Evolutionary conservation across 129 eudicot species (phyloP).

Genomic region (Solidago caesia): DNA sequence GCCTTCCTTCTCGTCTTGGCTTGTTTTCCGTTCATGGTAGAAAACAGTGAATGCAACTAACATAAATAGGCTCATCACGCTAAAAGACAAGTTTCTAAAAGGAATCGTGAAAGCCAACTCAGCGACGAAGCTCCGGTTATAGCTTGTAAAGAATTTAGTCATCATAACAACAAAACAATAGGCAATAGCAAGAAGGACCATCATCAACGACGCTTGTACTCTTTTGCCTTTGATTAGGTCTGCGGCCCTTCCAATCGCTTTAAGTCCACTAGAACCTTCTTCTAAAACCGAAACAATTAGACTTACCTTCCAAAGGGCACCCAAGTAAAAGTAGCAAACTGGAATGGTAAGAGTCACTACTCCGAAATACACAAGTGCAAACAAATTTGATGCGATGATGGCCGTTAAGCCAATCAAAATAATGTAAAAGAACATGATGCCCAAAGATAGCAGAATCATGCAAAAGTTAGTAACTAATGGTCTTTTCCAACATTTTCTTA

Average conservation of each 20-base stretch:
- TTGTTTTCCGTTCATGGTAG: slow-evolving; percentile 37
- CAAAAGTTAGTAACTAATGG: slow-evolving; percentile 31
- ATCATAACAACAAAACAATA: slow-evolving; percentile 5
- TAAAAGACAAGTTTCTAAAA: slow-evolving; percentile 9
- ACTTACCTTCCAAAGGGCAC: slow-evolving; percentile 39
- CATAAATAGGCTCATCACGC: slow-evolving; percentile 32
- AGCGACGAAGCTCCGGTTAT: slow-evolving; percentile 1
- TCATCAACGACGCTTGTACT: slow-evolving; percentile 27
- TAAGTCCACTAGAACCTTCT: slow-evolving; percentile 25
- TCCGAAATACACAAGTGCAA: slow-evolving; percentile 22
- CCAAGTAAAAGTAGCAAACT: slow-evolving; percentile 25
- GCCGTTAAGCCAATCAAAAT: slow-evolving; percentile 15
- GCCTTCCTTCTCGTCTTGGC: slow-evolving; percentile 24
- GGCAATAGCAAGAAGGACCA: slow-evolving; percentile 19
- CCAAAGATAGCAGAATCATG: slow-evolving; percentile 37
- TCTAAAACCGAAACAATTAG: slow-evolving; percentile 38
- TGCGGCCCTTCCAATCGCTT: slow-evolving; percentile 35
- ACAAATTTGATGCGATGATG: slow-evolving; percentile 23
- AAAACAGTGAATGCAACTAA: slow-evolving; percentile 35
- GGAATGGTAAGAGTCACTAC: slow-evolving; percentile 25
- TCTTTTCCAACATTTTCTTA: slow-evolving; percentile 30
- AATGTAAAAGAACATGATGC: slow-evolving; percentile 16
- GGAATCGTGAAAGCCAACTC: slow-evolving; percentile 31
- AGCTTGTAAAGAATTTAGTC: slow-evolving; percentile 6
- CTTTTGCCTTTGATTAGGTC: slow-evolving; percentile 37